Percentiles rank a stretch among this genome's conserved stretches.
Conservation (phyloP, 495 filamentous ascomycete genomes). For the Lasiosphaeriaceae sp. region DNA sequence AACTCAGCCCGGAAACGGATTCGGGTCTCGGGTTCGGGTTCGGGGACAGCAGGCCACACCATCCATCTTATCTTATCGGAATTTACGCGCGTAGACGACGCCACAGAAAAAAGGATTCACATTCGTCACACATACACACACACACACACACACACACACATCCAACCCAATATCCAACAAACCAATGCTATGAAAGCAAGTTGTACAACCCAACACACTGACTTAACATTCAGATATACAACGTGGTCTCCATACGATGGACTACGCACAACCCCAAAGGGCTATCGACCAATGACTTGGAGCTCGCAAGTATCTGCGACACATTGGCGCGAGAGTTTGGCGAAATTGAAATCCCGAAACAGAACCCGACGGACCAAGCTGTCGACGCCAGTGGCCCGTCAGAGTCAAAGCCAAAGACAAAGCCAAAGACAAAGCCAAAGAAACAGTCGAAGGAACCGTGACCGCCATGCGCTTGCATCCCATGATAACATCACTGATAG, state of each 20-base stretch:
- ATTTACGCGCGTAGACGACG: too few species aligned
- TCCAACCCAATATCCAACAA: neutral
- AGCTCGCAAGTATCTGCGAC: slow-evolving; percentile 65
- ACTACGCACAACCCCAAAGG: slow-evolving; percentile 70
- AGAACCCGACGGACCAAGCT: slow-evolving; percentile 5
- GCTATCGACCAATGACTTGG: slow-evolving; percentile 64
- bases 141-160: neutral
- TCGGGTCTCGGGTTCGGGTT: too few species aligned
- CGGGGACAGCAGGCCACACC: too few species aligned
- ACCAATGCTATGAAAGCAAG: neutral
- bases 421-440: neutral
- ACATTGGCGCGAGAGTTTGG: slow-evolving; percentile 49
- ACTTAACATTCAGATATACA: slow-evolving; percentile 48
- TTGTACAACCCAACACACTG: neutral
- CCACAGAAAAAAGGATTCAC: too few species aligned
- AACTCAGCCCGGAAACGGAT: too few species aligned
- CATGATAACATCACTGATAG: neutral
- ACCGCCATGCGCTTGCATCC: neutral
- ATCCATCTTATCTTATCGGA: too few species aligned
- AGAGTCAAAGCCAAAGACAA: neutral
- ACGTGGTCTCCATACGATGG: slow-evolving; percentile 62
- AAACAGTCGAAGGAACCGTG: neutral
- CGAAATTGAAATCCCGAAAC: too few species aligned
- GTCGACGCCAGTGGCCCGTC: slow-evolving; percentile 16
- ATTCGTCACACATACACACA: too few species aligned